Percentiles rank a stretch among this genome's conserved stretches.
Evolutionary conservation across 2,329 filamentous ascomycete genomes (phyloP).

Genomic region (Trichoderma arundinaceum): DNA sequence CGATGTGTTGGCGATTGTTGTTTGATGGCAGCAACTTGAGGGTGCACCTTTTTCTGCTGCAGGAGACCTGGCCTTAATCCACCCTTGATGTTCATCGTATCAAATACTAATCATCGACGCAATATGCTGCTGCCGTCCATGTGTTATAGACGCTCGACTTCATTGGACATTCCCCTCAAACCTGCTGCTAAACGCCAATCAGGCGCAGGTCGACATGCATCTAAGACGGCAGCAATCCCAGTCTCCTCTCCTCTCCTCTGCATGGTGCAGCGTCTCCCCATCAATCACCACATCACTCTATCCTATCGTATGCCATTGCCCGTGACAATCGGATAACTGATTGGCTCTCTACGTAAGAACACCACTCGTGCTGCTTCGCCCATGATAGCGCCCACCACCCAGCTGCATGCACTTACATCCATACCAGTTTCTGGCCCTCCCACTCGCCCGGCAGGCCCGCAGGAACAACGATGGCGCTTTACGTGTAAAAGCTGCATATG

Average conservation of each 20-base stretch:
- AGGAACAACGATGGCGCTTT: slow-evolving; percentile 16
- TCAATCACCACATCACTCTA: slow-evolving; percentile 1
- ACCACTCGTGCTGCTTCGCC: not conserved
- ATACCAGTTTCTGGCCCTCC: not conserved
- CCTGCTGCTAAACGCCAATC: not conserved
- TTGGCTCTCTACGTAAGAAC: not conserved
- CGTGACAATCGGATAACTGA: not conserved
- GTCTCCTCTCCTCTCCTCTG: slow-evolving; percentile 1
- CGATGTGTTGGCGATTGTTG: slow-evolving; percentile 4
- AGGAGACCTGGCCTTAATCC: not conserved
- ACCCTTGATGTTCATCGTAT: not conserved
- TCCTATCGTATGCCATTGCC: slow-evolving; percentile 3
- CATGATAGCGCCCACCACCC: not conserved
- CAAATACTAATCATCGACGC: not conserved
- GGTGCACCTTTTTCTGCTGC: not conserved
- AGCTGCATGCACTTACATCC: slow-evolving; percentile 29
- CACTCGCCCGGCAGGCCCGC: slow-evolving; percentile 19
- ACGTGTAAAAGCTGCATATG: slow-evolving; percentile 23
- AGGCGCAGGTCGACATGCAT: not conserved
- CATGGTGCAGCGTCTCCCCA: slow-evolving; percentile 12
- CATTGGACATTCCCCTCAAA: slow-evolving; percentile 6
- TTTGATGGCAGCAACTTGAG: too few species aligned
- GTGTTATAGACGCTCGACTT: not conserved
- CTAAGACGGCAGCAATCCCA: not conserved
- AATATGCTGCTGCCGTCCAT: not conserved